phyloP scores from a whole-genome alignment of 2,329 filamentous ascomycete species.

The Laburnicola sp. region DNA sequence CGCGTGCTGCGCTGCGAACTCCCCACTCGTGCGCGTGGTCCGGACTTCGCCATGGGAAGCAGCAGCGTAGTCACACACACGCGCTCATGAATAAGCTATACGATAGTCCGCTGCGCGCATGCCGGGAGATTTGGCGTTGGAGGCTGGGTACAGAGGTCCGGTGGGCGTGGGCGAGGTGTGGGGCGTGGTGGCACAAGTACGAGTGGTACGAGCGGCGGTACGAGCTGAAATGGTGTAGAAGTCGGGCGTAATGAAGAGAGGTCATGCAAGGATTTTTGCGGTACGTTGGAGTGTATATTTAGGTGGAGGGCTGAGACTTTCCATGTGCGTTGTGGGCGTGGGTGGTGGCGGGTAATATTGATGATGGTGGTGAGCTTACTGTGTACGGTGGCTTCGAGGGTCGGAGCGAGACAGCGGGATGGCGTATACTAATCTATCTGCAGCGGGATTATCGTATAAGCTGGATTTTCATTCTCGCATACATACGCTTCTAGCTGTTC shows the following conservation, averaged over 20 bases:
- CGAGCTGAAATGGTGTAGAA: not conserved
- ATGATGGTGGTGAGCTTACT: not conserved
- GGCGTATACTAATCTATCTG: not conserved
- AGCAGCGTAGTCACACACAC: not conserved
- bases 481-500: not conserved
- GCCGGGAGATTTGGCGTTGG: not conserved
- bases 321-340: conserved; percentile 3
- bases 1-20: not conserved
- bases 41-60: conserved; percentile 6
- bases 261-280: not conserved
- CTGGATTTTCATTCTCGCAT: not conserved
- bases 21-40: not conserved
- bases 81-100: not conserved
- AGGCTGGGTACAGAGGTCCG: not conserved
- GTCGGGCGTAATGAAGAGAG: not conserved
- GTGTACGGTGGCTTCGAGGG: not conserved
- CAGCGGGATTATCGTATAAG: not conserved
- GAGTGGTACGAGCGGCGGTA: not conserved
- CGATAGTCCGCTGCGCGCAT: not conserved
- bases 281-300: not conserved
- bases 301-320: conserved; percentile 5
- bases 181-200: not conserved
- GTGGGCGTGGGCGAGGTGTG: not conserved
- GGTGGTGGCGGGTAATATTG: not conserved
- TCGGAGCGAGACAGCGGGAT: not conserved